Evolutionary conservation across 768 basidiomycete species (phyloP).

Genomic region (Calvatia gigantea): DNA sequence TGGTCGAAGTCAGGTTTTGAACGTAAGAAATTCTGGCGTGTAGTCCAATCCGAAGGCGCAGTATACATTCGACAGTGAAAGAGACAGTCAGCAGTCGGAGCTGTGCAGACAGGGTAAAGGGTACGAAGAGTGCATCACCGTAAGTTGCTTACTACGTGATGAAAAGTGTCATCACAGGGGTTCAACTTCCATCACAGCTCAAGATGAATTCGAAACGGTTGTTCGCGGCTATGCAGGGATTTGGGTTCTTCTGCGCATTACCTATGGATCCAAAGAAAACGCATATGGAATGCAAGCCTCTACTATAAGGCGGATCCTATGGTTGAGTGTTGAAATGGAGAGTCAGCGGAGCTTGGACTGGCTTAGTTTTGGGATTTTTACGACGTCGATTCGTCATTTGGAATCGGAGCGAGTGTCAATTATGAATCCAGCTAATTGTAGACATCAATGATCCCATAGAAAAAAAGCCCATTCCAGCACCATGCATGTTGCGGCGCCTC

Average conservation of each 20-base stretch:
- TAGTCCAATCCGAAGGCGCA: conserved; percentile 46
- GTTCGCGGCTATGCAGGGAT: conserved; percentile 72
- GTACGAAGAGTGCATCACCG: conserved; percentile 52
- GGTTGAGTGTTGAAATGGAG: neutral
- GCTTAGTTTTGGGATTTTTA: too few relatives aligned
- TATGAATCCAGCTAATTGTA: conserved; percentile 3
- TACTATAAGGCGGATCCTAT: conserved; percentile 41
- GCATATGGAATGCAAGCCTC: conserved; percentile 67
- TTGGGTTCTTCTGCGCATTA: conserved; percentile 67
- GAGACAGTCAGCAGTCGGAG: conserved; percentile 52
- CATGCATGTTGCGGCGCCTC: neutral
- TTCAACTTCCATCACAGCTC: conserved; percentile 32
- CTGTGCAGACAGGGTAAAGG: conserved; percentile 49
- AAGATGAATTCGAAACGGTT: conserved; percentile 60
- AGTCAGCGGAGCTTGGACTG: too few relatives aligned
- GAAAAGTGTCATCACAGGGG: neutral
- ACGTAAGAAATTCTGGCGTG: too few relatives aligned
- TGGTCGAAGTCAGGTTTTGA: neutral
- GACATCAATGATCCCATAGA: neutral
- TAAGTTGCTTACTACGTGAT: conserved; percentile 24
- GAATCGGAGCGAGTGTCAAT: neutral
- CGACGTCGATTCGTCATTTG: neutral
- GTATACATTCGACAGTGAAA: conserved; percentile 64
- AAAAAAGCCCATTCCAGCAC: neutral
- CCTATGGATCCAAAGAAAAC: conserved; percentile 64